Evolutionary conservation across 2,329 filamentous ascomycete genomes (phyloP).

Genomic region (Diplodia scrobiculata): DNA sequence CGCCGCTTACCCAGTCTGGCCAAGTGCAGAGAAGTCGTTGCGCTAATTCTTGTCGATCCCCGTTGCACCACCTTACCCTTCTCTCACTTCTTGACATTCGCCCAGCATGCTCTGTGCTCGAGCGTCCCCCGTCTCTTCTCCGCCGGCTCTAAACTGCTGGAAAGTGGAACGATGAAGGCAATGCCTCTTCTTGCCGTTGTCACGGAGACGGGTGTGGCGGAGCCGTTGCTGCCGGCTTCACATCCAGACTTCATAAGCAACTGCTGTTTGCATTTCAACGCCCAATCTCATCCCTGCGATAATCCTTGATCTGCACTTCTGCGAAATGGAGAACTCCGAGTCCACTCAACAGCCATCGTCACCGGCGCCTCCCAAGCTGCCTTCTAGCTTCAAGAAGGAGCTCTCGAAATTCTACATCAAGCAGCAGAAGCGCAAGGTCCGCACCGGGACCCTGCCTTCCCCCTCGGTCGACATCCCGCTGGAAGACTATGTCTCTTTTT

Average conservation of each 20-base stretch:
- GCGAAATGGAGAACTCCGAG: background rate
- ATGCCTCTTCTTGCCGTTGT: background rate
- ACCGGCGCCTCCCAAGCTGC: background rate
- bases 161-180: background rate
- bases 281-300: background rate
- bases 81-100: background rate
- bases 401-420: background rate
- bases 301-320: background rate
- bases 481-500: conserved; percentile 6
- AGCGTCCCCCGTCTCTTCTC: background rate
- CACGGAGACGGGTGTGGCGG: background rate
- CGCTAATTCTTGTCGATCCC: background rate
- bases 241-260: too few relatives aligned
- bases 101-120: background rate
- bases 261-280: background rate
- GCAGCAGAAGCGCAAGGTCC: conserved; percentile 18
- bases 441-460: conserved; percentile 7
- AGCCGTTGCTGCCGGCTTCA: background rate
- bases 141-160: background rate
- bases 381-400: conserved; percentile 8
- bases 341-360: background rate
- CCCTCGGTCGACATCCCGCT: conserved; percentile 6
- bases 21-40: background rate
- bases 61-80: too few relatives aligned
- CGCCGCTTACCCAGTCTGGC: background rate